These are phyloP conservation scores for Chaetomiaceae sp. DNA, from an alignment of 2,329 filamentous ascomycete genomes.

Conservation along the genomic window DNA sequence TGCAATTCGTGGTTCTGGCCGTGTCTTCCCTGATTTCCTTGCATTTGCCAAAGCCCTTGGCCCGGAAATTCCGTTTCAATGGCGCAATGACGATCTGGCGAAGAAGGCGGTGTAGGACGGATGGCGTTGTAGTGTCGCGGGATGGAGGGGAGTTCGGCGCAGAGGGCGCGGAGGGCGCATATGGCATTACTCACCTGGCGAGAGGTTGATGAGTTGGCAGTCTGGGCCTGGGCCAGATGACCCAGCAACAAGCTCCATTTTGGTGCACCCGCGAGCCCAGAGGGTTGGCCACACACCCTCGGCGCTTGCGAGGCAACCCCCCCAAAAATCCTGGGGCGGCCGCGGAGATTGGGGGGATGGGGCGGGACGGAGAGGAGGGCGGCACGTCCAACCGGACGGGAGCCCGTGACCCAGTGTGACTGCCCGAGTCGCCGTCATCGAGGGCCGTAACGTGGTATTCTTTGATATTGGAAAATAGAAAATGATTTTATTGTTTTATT, in stretches of 20 bases:
- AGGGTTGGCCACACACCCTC: conserved; percentile 17
- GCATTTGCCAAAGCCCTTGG: neutral
- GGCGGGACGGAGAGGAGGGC: conserved; percentile 20
- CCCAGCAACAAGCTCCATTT: conserved; percentile 17
- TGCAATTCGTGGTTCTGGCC: neutral
- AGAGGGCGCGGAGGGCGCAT: conserved; percentile 5
- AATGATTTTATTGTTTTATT: no score
- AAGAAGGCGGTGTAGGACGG: conserved; percentile 6
- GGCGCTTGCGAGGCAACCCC: conserved; percentile 1
- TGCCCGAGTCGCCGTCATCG: neutral
- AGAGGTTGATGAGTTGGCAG: conserved; percentile 27
- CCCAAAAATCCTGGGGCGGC: conserved; percentile 1
- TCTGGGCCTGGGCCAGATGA: conserved; percentile 24
- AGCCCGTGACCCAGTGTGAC: conserved; percentile 6
- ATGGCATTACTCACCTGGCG: conserved; percentile 25
- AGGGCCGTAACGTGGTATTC: neutral
- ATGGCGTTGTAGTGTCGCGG: no score
- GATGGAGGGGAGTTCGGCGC: no score
- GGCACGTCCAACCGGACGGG: conserved; percentile 10
- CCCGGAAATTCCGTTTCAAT: neutral
- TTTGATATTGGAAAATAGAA: neutral
- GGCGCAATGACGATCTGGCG: conserved; percentile 6
- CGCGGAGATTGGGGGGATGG: conserved; percentile 12
- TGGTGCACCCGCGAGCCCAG: conserved; percentile 16
- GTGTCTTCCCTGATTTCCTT: conserved; percentile 8